phyloP scores from a whole-genome alignment of 345 rosid genomes.

The Moringa oleifera region DNA sequence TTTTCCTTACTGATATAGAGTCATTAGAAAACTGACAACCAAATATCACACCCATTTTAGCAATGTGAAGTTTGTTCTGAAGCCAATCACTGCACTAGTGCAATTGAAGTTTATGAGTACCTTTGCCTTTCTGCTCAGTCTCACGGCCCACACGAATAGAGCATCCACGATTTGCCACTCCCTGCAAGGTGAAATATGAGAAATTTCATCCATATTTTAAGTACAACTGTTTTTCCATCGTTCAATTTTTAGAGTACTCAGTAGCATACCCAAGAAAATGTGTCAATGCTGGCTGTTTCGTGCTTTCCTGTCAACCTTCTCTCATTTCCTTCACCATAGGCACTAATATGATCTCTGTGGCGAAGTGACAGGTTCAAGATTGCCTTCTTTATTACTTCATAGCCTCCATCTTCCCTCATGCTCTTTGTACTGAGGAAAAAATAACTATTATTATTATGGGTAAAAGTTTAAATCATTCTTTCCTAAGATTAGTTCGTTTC shows the following conservation, averaged over 20 bases:
- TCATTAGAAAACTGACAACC: too few species aligned
- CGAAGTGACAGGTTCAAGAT: constrained; percentile 88
- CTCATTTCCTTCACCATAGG: constrained; percentile 98
- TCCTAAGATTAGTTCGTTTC: background rate
- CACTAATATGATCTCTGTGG: constrained; percentile 81
- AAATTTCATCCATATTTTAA: constrained; percentile 1
- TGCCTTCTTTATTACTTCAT: constrained; percentile 81
- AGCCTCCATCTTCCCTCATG: constrained; percentile 96
- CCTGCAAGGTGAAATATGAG: constrained; percentile 37
- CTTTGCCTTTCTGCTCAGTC: constrained; percentile 88
- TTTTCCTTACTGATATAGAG: too few species aligned
- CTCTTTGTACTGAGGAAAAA: constrained; percentile 63
- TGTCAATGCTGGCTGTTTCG: constrained; percentile 85
- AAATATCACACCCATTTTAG: too few species aligned
- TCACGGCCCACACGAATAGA: constrained; percentile 97
- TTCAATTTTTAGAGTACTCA: background rate
- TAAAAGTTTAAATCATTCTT: background rate
- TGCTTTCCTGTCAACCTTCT: constrained; percentile 96
- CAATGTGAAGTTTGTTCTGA: too few species aligned
- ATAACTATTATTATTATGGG: background rate
- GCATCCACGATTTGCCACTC: constrained; percentile 97
- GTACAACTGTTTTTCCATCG: background rate
- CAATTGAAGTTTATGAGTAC: too few species aligned
- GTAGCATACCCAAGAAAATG: constrained; percentile 84
- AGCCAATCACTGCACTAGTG: too few species aligned